Conservation (phyloP, 2,329 filamentous ascomycete genomes). For the Trichophyton simii region DNA sequence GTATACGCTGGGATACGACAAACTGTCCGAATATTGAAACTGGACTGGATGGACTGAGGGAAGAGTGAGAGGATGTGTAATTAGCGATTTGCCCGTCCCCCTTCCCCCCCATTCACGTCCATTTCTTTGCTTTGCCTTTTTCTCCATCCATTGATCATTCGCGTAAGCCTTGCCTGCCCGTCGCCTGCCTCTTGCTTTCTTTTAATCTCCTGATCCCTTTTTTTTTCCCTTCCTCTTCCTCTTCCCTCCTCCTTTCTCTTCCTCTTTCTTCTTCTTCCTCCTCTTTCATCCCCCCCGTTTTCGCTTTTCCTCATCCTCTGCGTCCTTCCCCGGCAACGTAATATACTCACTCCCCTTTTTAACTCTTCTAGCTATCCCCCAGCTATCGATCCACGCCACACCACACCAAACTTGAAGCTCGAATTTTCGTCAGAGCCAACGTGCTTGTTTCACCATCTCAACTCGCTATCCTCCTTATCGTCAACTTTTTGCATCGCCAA, state of each 20-base stretch:
- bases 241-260: constrained; percentile 11
- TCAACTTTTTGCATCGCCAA: constrained; percentile 3
- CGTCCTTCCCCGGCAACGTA: constrained; percentile 9
- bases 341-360: constrained; percentile 11
- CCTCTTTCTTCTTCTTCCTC: constrained; percentile 12
- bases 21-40: neutral
- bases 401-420: constrained; percentile 8
- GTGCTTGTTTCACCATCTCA: constrained; percentile 8
- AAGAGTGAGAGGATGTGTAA: neutral
- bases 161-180: constrained; percentile 3
- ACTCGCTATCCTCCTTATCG: constrained; percentile 3
- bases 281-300: constrained; percentile 10
- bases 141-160: constrained; percentile 6
- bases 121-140: constrained; percentile 4
- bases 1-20: constrained; percentile 4
- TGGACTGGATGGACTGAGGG: constrained; percentile 1
- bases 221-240: constrained; percentile 10
- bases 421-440: constrained; percentile 1
- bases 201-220: constrained; percentile 11
- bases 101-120: neutral
- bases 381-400: constrained; percentile 13
- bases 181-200: constrained; percentile 6
- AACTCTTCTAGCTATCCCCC: constrained; percentile 13
- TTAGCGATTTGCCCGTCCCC: constrained; percentile 2
- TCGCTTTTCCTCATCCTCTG: constrained; percentile 10